Conservation (phyloP, 2,329 filamentous ascomycete species). For the Balansia obtecta region DNA sequence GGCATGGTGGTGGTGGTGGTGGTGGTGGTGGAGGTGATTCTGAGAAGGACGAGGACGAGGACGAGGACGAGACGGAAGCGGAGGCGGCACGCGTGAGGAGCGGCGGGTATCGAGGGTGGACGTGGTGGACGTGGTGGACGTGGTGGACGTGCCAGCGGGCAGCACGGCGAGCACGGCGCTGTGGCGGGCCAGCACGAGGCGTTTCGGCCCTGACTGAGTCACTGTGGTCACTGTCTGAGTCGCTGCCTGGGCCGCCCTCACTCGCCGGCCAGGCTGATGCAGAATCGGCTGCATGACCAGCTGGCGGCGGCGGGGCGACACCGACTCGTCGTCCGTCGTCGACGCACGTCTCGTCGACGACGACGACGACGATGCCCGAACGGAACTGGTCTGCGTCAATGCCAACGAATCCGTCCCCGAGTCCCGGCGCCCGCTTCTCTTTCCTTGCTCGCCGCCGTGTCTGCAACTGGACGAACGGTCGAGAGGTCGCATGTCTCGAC, state of each 20-base stretch:
- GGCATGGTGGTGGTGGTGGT: constrained; percentile 5
- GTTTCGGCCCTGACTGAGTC: neutral
- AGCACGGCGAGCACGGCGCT: neutral
- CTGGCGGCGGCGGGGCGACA: neutral
- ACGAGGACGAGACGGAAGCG: too few species aligned
- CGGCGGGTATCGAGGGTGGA: neutral
- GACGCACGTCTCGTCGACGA: neutral
- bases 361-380: neutral
- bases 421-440: too few species aligned
- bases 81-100: constrained; percentile 1
- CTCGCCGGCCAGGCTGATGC: neutral
- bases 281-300: neutral
- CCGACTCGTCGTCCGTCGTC: neutral
- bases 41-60: too few species aligned
- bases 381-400: neutral
- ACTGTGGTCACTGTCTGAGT: too few species aligned
- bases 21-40: constrained; percentile 4
- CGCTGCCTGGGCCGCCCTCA: too few species aligned
- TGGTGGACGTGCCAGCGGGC: too few species aligned
- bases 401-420: too few species aligned
- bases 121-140: too few species aligned
- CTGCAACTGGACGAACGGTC: constrained; percentile 1
- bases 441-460: too few species aligned
- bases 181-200: neutral
- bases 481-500: constrained; percentile 4